A percentile compares a stretch with the other conserved stretches of the same genome.
Conservation (phyloP, 495 filamentous ascomycete genomes). For the Hypoxylon trugodes region DNA sequence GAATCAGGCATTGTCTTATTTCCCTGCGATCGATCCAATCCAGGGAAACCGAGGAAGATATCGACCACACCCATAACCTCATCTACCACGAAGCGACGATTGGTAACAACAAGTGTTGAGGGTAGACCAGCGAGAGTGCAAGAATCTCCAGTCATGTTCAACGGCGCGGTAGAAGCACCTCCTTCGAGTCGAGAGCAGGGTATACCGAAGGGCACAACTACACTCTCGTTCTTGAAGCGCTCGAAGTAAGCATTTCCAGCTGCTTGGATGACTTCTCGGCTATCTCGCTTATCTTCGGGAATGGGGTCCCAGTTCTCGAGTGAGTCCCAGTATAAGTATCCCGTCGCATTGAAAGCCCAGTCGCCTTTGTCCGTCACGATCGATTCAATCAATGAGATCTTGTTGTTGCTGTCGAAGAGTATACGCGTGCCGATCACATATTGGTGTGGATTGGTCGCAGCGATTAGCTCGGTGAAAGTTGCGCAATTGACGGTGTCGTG, state of each 20-base stretch:
- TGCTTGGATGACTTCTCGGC: slow-evolving; percentile 43
- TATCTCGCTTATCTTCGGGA: slow-evolving; percentile 40
- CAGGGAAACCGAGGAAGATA: slow-evolving; percentile 50
- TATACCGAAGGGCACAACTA: slow-evolving; percentile 45
- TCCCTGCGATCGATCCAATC: slow-evolving; percentile 45
- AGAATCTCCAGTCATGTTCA: slow-evolving; percentile 41
- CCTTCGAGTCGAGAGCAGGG: slow-evolving; percentile 51
- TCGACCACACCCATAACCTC: slow-evolving; percentile 48
- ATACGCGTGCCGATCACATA: slow-evolving; percentile 55
- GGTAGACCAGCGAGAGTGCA: slow-evolving; percentile 47
- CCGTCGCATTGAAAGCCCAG: slow-evolving; percentile 54
- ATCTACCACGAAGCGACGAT: slow-evolving; percentile 52
- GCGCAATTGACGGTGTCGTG: slow-evolving; percentile 51
- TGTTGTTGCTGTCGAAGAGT: slow-evolving; percentile 38
- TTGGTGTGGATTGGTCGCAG: slow-evolving; percentile 41
- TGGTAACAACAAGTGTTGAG: slow-evolving; percentile 45
- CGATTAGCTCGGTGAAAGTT: slow-evolving; percentile 52
- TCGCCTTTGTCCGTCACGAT: slow-evolving; percentile 50
- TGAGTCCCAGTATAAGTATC: slow-evolving; percentile 40
- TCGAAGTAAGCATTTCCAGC: slow-evolving; percentile 51
- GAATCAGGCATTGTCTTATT: slow-evolving; percentile 47
- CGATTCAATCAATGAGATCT: slow-evolving; percentile 48
- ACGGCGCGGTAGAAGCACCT: slow-evolving; percentile 45
- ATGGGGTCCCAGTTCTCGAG: slow-evolving; percentile 50
- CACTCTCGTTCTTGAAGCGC: slow-evolving; percentile 45